These are phyloP conservation scores for Candida silvicultrix DNA, from an alignment of 805 yeast species.

Conservation along the genomic window DNA sequence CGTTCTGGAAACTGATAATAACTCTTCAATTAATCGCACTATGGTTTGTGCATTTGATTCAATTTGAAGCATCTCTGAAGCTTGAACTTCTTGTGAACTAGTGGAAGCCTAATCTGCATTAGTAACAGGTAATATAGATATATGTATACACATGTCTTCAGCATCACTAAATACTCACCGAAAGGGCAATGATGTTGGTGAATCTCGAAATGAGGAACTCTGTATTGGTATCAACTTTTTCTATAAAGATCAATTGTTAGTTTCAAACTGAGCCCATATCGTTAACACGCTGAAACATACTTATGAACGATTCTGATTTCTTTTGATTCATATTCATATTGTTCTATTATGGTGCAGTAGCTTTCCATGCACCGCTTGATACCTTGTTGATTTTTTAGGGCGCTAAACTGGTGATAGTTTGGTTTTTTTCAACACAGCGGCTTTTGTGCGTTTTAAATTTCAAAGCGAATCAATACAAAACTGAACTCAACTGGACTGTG, in stretches of 20 bases:
- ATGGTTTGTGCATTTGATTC: conserved; percentile 47
- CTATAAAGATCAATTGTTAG: conserved; percentile 16
- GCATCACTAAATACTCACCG: conserved; percentile 27
- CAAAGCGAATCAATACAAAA: too few species aligned
- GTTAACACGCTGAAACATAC: too few species aligned
- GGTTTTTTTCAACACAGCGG: neutral
- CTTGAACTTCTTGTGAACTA: conserved; percentile 28
- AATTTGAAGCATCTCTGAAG: conserved; percentile 51
- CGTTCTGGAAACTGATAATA: conserved; percentile 40
- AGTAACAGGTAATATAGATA: too few species aligned
- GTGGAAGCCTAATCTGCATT: conserved; percentile 16
- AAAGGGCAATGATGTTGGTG: conserved; percentile 45
- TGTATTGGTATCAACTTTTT: conserved; percentile 44
- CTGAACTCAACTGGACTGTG: too few species aligned
- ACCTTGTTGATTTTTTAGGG: neutral
- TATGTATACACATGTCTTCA: too few species aligned
- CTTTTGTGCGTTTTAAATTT: neutral
- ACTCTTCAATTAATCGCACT: conserved; percentile 46
- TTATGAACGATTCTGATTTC: conserved; percentile 32
- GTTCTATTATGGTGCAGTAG: neutral
- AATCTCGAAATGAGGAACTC: conserved; percentile 46
- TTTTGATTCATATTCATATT: conserved; percentile 35
- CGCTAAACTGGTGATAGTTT: neutral
- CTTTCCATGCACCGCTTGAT: too few species aligned
- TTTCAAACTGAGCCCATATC: too few species aligned